A percentile compares a stretch with the other conserved stretches of the same genome.
phyloP scores from a whole-genome alignment of 2,329 filamentous ascomycete genomes.

The Aspergillus intermedius region DNA sequence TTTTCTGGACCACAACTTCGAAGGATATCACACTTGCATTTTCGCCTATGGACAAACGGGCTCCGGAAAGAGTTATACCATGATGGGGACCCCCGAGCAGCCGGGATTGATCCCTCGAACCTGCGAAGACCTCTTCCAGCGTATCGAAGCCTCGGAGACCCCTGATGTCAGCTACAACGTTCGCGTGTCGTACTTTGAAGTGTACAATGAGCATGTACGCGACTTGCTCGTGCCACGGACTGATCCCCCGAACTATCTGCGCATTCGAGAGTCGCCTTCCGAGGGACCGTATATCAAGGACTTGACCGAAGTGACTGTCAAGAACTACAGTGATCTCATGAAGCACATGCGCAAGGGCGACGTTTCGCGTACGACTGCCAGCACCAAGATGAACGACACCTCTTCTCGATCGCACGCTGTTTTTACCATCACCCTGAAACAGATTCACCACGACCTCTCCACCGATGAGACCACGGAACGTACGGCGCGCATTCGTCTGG shows the following conservation, averaged over 20 bases:
- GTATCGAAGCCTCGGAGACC: slow-evolving; percentile 77
- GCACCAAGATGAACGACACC: slow-evolving; percentile 99
- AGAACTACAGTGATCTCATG: slow-evolving; percentile 78
- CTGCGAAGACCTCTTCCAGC: slow-evolving; percentile 90
- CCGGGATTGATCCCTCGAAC: slow-evolving; percentile 91
- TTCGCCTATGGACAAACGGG: slow-evolving; percentile 98
- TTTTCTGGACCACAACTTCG: slow-evolving; percentile 98
- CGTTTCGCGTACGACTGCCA: slow-evolving; percentile 76
- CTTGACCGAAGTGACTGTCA: slow-evolving; percentile 85
- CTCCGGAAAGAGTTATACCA: slow-evolving; percentile 96
- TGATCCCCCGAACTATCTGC: slow-evolving; percentile 82
- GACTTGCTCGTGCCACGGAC: slow-evolving; percentile 79
- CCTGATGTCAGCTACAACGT: slow-evolving; percentile 96
- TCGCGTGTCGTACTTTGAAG: slow-evolving; percentile 96
- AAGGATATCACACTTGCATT: slow-evolving; percentile 98
- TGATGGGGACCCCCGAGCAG: slow-evolving; percentile 82
- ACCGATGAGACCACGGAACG: slow-evolving; percentile 98
- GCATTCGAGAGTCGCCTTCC: slow-evolving; percentile 90
- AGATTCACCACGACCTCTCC: slow-evolving; percentile 94
- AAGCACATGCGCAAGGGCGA: slow-evolving; percentile 88
- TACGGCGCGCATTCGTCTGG: slow-evolving; percentile 84
- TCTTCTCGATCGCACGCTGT: slow-evolving; percentile 94
- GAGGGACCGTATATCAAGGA: slow-evolving; percentile 97
- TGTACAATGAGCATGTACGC: slow-evolving; percentile 98
- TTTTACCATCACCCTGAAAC: slow-evolving; percentile 95